Evolutionary conservation across 768 basidiomycete genomes (phyloP), one percentile per base, ranked within the genome.

Genomic region (Suillus sp.): DNA sequence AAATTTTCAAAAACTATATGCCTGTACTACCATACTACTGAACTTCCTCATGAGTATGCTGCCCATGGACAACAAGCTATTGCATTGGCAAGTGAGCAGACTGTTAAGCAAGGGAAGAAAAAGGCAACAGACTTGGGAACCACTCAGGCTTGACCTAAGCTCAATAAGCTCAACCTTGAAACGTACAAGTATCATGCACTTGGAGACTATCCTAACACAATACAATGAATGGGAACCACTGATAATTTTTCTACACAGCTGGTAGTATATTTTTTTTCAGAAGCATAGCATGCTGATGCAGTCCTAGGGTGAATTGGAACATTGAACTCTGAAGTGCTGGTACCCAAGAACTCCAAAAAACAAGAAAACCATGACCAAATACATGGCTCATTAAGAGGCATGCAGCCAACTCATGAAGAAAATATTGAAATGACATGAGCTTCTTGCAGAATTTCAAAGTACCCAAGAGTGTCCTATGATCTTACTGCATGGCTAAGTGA

Each of bases 301-400:
- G 0, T 43, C 11, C 11, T 54, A 80, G 79, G 74, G 78, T 27
- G 79, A 80, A 65, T 68, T 73, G 0, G 71, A 78, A 56, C 79
- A 82, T 59, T 65, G 72, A 1, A 65, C 60, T 0, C 66, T 78
- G n/a, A 83, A 83, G 65, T 68, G 67, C 0, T 64, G 76, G 40
- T 83, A 80, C 60, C 66, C 59, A 0, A 55, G 69, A 1, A 79
- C 79, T 0, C 78, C 77, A 64, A 80, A 79, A 61, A 71, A 68
- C 40, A 57, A 61, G 37, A 50, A 42, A 35, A 72, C 30, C 59
- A 66, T 20, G 42, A 38, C 1, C 16, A 60, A 1, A 74, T 78
- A 53, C 25, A 78, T 81, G 48, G 71, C 71, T 3, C 35, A 60
- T 16, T 67, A 66, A 8, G 64, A 70, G 38, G 55, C 63, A 11